A percentile compares a stretch with the other conserved stretches of the same genome.
Conservation (phyloP, 345 rosid species). For the Acer yangbiense region DNA sequence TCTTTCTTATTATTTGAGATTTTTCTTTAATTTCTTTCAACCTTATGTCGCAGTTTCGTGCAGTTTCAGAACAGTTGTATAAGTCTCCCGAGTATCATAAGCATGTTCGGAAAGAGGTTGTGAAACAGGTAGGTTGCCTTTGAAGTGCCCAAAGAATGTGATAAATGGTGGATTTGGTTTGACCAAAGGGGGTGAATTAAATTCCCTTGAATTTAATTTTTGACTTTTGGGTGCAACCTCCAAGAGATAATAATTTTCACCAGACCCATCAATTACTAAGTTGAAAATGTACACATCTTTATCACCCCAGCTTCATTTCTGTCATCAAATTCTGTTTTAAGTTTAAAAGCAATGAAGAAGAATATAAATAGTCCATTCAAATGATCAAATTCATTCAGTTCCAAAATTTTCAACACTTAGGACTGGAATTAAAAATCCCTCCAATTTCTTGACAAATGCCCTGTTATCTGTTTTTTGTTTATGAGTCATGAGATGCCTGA, state of each 20-base stretch:
- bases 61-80: constrained; percentile 89
- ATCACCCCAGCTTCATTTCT: background rate
- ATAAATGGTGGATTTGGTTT: background rate
- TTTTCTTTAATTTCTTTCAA: background rate
- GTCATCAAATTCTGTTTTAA: background rate
- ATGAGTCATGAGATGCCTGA: background rate
- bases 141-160: constrained; percentile 12
- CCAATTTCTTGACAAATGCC: background rate
- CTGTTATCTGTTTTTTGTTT: background rate
- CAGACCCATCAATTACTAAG: background rate
- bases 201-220: background rate
- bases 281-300: background rate
- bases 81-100: constrained; percentile 89
- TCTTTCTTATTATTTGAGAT: background rate
- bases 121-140: constrained; percentile 72
- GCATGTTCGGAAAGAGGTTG: constrained; percentile 80
- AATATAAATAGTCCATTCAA: background rate
- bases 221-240: background rate
- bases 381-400: too few species aligned
- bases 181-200: background rate
- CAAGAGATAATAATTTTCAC: background rate
- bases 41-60: constrained; percentile 74
- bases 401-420: too few species aligned
- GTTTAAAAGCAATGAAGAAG: background rate
- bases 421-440: background rate